Conservation (phyloP, 257 asterid species). For the Cinchona pubescens region DNA sequence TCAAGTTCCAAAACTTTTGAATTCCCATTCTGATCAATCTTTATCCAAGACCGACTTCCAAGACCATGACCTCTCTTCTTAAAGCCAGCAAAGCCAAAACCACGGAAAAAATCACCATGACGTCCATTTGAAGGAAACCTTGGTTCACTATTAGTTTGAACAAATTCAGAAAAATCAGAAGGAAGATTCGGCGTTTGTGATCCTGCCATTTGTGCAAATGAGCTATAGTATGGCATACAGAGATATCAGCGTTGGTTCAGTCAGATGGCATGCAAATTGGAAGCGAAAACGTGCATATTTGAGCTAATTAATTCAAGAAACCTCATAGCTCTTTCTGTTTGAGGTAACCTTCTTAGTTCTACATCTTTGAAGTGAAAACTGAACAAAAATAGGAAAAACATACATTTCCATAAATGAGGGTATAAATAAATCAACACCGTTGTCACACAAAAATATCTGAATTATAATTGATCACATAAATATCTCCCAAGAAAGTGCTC, state of each 20-base stretch:
- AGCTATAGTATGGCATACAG: constrained; percentile 12
- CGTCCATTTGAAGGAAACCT: constrained; percentile 35
- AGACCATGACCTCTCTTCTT: constrained; percentile 89
- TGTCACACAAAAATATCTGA: background rate
- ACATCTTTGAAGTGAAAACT: constrained; percentile 2
- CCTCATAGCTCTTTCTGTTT: background rate
- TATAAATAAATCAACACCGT: background rate
- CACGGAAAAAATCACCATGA: constrained; percentile 32
- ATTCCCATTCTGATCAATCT: constrained; percentile 74
- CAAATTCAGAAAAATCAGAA: constrained; percentile 35
- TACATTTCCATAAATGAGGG: background rate
- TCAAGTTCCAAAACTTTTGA: constrained; percentile 79
- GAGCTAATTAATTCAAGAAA: background rate
- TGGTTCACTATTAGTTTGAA: constrained; percentile 29
- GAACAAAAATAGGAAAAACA: background rate
- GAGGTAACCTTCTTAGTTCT: background rate
- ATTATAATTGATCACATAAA: background rate
- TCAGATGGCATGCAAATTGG: background rate
- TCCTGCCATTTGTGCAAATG: constrained; percentile 52
- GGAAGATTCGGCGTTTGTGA: constrained; percentile 34
- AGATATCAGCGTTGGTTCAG: constrained; percentile 36
- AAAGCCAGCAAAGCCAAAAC: constrained; percentile 55
- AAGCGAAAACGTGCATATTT: background rate
- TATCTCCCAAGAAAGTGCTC: background rate
- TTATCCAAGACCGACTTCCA: constrained; percentile 91